A percentile compares a stretch with the other conserved stretches of the same genome.
Evolutionary conservation across 148 eudicot species (phyloP).

Genomic region (Persicaria maculosa): DNA sequence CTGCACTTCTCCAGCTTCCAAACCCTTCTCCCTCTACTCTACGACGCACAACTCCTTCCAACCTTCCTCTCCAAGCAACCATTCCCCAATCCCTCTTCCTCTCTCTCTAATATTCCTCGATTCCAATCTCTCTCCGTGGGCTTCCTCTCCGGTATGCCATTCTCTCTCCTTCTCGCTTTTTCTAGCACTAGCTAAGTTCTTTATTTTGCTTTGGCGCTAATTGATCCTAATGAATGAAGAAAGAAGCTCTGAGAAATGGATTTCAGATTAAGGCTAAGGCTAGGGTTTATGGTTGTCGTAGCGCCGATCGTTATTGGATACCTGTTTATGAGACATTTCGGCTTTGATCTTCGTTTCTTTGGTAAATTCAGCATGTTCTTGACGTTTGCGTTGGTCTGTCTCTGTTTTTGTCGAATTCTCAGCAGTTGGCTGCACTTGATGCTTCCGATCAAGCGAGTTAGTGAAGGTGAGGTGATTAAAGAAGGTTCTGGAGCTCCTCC

Average conservation of each 20-base stretch:
- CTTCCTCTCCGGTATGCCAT: slow-evolving; percentile 35
- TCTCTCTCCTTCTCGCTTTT: not conserved
- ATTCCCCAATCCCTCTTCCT: not conserved
- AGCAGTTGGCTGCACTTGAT: slow-evolving; percentile 68
- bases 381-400: slow-evolving; percentile 19
- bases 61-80: slow-evolving; percentile 1
- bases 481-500: slow-evolving; percentile 23
- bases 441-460: slow-evolving; percentile 80
- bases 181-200: slow-evolving; percentile 8
- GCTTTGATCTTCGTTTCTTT: slow-evolving; percentile 16
- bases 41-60: not conserved
- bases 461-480: slow-evolving; percentile 39
- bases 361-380: slow-evolving; percentile 14
- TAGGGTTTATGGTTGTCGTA: slow-evolving; percentile 22
- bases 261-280: slow-evolving; percentile 19
- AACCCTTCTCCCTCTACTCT: not conserved
- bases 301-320: slow-evolving; percentile 24
- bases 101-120: not conserved
- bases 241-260: slow-evolving; percentile 3
- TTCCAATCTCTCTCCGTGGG: slow-evolving; percentile 31
- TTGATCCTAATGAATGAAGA: not conserved
- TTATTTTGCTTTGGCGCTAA: slow-evolving; percentile 18
- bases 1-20: not conserved
- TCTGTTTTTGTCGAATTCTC: slow-evolving; percentile 28
- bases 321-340: slow-evolving; percentile 6